These are phyloP conservation scores for Candida sithepensis DNA, from an alignment of 805 yeast genomes.

Conservation along the genomic window DNA sequence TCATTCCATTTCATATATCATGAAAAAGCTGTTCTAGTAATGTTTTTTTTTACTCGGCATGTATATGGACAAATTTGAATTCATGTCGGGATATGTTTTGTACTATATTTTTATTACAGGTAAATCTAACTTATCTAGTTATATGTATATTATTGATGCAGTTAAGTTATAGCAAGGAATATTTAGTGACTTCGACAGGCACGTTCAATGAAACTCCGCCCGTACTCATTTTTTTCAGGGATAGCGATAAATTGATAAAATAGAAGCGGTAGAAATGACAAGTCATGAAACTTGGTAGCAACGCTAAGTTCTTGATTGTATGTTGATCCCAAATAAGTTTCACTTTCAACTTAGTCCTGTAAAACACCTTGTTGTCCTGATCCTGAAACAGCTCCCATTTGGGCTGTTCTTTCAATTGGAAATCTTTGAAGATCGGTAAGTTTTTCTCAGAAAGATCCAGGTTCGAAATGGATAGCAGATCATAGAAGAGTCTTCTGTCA, in stretches of 20 bases:
- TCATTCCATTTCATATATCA: too few species aligned
- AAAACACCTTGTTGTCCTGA: conserved; percentile 6
- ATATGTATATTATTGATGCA: too few species aligned
- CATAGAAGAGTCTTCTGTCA: conserved; percentile 21
- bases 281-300: conserved; percentile 20
- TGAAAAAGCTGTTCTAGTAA: too few species aligned
- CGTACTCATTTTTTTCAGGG: conserved; percentile 15
- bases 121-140: too few species aligned
- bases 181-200: conserved; percentile 23
- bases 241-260: conserved; percentile 12
- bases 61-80: too few species aligned
- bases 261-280: conserved; percentile 20
- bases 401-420: conserved; percentile 11
- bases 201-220: conserved; percentile 13
- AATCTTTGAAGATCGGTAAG: conserved; percentile 16
- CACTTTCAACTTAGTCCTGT: conserved; percentile 12
- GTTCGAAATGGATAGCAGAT: conserved; percentile 20
- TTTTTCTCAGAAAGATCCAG: conserved; percentile 12
- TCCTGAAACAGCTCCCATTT: conserved; percentile 11
- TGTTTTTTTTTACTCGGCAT: too few species aligned
- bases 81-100: too few species aligned
- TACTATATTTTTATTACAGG: too few species aligned
- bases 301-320: conserved; percentile 10
- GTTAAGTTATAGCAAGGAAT: too few species aligned
- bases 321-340: conserved; percentile 14